Conservation (phyloP, 2,329 filamentous ascomycete genomes). For the Ophidiomyces ophidiicola region DNA sequence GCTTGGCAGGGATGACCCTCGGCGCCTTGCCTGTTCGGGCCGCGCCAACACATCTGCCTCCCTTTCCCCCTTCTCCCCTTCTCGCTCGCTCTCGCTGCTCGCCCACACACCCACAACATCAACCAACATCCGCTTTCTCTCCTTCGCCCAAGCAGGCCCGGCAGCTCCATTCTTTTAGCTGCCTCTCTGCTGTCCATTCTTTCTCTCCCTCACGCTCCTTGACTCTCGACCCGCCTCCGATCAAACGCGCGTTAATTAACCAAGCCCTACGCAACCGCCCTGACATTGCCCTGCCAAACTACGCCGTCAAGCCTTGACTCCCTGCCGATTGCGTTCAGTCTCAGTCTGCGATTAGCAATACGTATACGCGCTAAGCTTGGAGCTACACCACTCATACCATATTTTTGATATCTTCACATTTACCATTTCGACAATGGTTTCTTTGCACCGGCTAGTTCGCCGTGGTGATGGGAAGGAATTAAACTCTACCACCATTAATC, state of each 20-base stretch:
- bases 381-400: not conserved
- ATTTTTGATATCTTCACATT: not conserved
- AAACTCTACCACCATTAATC: slow-evolving; percentile 54
- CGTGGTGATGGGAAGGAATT: slow-evolving; percentile 42
- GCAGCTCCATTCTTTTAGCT: slow-evolving; percentile 56
- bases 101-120: slow-evolving; percentile 8
- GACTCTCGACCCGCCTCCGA: not conserved
- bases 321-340: no score
- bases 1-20: not conserved
- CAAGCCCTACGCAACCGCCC: no score
- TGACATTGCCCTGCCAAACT: no score
- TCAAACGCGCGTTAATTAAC: not conserved
- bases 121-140: slow-evolving; percentile 16
- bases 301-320: no score
- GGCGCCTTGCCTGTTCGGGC: not conserved
- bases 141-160: slow-evolving; percentile 31
- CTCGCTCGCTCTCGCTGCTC: slow-evolving; percentile 17
- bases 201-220: slow-evolving; percentile 20
- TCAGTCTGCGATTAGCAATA: no score
- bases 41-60: slow-evolving; percentile 1
- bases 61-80: slow-evolving; percentile 18
- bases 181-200: slow-evolving; percentile 41
- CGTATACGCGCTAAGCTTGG: no score
- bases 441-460: slow-evolving; percentile 37
- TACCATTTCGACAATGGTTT: slow-evolving; percentile 24